A percentile compares a stretch with the other conserved stretches of the same genome.
Conservation (phyloP, 345 rosid species). For the Aquilaria malaccensis region DNA sequence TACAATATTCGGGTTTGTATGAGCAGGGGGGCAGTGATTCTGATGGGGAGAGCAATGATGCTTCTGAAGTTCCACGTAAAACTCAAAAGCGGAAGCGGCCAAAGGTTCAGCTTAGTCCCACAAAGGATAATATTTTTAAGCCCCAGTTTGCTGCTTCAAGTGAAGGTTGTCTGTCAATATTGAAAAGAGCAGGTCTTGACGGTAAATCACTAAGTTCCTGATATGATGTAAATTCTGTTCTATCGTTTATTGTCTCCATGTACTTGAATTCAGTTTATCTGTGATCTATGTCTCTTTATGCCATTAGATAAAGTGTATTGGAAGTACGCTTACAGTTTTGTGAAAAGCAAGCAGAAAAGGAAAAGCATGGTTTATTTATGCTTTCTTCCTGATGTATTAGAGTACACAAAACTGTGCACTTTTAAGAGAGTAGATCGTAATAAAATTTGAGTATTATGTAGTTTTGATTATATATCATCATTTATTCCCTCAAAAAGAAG, state of each 20-base stretch:
- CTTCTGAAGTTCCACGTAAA: conserved; percentile 34
- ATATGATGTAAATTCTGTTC: background rate
- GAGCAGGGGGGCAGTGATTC: conserved; percentile 75
- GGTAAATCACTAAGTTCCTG: conserved; percentile 35
- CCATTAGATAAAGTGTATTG: background rate
- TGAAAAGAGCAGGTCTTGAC: conserved; percentile 57
- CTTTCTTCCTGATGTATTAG: too few relatives aligned
- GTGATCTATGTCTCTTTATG: background rate
- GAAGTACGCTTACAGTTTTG: too few relatives aligned
- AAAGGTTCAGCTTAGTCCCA: conserved; percentile 38
- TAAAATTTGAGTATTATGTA: too few relatives aligned
- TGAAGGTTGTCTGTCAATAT: conserved; percentile 71
- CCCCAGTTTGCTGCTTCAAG: conserved; percentile 30
- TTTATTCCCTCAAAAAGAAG: too few relatives aligned
- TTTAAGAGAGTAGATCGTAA: too few relatives aligned
- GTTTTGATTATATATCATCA: too few relatives aligned
- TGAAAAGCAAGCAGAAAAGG: too few relatives aligned
- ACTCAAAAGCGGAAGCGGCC: conserved; percentile 56
- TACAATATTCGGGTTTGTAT: conserved; percentile 3
- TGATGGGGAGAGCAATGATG: conserved; percentile 64
- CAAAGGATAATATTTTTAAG: conserved; percentile 41
- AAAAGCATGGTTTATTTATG: too few relatives aligned
- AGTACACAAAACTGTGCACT: too few relatives aligned
- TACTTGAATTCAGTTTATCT: background rate
- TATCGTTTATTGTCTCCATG: conserved; percentile 9